phyloP scores from a whole-genome alignment of 2,329 filamentous ascomycete species.

The Balansia obtecta region DNA sequence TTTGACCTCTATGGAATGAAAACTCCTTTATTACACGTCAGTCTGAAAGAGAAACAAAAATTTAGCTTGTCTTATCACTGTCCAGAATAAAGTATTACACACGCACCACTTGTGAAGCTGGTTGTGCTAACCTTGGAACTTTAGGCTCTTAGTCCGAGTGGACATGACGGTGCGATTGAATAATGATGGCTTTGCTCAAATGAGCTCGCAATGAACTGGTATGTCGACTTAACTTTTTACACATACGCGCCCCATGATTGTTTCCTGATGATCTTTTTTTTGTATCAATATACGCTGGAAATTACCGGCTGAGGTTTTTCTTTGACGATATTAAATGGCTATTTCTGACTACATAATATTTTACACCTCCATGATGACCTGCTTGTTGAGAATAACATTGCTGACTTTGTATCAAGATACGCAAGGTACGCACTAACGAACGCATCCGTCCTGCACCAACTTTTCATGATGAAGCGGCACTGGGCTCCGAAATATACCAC shows the following conservation, averaged over 20 bases:
- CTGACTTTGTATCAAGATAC: conserved; percentile 20
- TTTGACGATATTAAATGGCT: conserved; percentile 80
- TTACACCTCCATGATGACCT: conserved; percentile 3
- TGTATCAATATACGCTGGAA: conserved; percentile 64
- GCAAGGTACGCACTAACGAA: conserved; percentile 21
- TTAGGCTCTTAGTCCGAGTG: conserved; percentile 7
- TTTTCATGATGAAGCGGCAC: conserved; percentile 79
- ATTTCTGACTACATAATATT: conserved; percentile 50
- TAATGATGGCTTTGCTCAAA: not conserved
- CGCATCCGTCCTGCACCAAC: conserved; percentile 11
- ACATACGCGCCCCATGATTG: not conserved
- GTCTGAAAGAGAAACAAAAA: conserved; percentile 49
- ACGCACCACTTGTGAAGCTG: not conserved
- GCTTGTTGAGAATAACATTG: not conserved
- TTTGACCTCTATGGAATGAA: conserved; percentile 81
- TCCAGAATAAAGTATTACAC: conserved; percentile 1
- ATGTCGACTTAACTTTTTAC: not conserved
- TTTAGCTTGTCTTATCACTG: conserved; percentile 9
- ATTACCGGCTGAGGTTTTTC: conserved; percentile 81
- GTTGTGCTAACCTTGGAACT: conserved; percentile 14
- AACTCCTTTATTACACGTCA: conserved; percentile 84
- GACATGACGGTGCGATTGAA: not conserved
- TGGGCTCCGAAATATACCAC: conserved; percentile 75
- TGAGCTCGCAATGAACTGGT: not conserved
- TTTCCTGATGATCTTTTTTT: conserved; percentile 50